phyloP scores from a whole-genome alignment of 768 basidiomycete genomes.

The Pisolithus microcarpus region DNA sequence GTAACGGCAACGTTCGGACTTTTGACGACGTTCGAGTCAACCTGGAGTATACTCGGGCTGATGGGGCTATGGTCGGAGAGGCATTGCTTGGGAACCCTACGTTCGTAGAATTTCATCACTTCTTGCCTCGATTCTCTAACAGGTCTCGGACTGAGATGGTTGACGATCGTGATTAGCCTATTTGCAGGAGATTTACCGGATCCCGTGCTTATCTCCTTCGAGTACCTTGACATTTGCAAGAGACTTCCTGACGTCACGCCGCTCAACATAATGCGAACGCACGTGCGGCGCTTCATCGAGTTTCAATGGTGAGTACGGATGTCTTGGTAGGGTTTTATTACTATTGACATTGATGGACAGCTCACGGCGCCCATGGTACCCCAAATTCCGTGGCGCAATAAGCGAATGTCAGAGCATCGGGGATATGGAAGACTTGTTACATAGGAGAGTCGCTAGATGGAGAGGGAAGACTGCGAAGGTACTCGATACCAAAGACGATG shows the following conservation, averaged over 20 bases:
- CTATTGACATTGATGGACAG: conserved; percentile 21
- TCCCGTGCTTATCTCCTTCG: conserved; percentile 58
- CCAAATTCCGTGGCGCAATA: conserved; percentile 45
- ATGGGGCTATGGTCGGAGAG: conserved; percentile 79
- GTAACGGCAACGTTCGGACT: conserved; percentile 71
- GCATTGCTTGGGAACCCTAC: conserved; percentile 68
- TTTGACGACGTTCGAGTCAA: conserved; percentile 54
- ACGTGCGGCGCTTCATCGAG: conserved; percentile 61
- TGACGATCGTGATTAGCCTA: conserved; percentile 33
- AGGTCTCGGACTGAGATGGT: not conserved
- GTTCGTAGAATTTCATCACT: conserved; percentile 30
- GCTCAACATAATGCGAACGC: conserved; percentile 47
- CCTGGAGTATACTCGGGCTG: conserved; percentile 48
- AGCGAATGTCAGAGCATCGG: conserved; percentile 35
- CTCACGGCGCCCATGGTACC: conserved; percentile 48
- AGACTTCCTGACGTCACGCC: conserved; percentile 43
- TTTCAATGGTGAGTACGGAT: conserved; percentile 51
- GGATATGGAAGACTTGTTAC: conserved; percentile 41
- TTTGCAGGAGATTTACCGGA: conserved; percentile 50
- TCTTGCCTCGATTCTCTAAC: not conserved
- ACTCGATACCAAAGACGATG: not conserved
- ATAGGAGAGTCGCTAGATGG: conserved; percentile 41
- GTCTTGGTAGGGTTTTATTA: not conserved
- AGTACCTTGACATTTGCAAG: conserved; percentile 60
- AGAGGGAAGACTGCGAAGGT: conserved; percentile 30